Evolutionary conservation across 495 filamentous ascomycete species (phyloP).

Genomic region (Penicillium mononematosum): DNA sequence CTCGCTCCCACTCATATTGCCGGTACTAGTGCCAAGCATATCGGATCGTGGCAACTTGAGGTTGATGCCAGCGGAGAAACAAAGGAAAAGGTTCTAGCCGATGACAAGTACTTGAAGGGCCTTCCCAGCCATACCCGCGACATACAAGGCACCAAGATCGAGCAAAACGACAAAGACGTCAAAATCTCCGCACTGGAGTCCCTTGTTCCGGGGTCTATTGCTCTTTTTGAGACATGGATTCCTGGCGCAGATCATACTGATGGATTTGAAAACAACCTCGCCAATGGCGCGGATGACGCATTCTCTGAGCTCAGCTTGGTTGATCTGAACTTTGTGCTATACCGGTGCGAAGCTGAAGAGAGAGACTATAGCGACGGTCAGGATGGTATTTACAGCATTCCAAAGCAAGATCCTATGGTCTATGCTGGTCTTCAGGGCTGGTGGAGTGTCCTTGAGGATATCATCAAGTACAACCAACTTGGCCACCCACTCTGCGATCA

Average conservation of each 20-base stretch:
- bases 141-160: slow-evolving; percentile 66
- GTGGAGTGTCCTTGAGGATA: slow-evolving; percentile 88
- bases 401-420: slow-evolving; percentile 76
- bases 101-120: slow-evolving; percentile 70
- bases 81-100: slow-evolving; percentile 59
- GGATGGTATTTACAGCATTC: slow-evolving; percentile 87
- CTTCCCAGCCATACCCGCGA: slow-evolving; percentile 77
- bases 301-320: slow-evolving; percentile 69
- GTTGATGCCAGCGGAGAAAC: slow-evolving; percentile 69
- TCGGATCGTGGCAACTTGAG: slow-evolving; percentile 87
- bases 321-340: slow-evolving; percentile 90
- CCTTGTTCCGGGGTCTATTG: slow-evolving; percentile 90
- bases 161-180: slow-evolving; percentile 66
- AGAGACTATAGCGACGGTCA: slow-evolving; percentile 71
- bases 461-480: slow-evolving; percentile 86
- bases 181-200: slow-evolving; percentile 74
- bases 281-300: slow-evolving; percentile 74
- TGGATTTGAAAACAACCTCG: slow-evolving; percentile 80
- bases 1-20: slow-evolving; percentile 73
- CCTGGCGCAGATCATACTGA: slow-evolving; percentile 74
- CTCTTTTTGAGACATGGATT: slow-evolving; percentile 94
- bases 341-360: slow-evolving; percentile 91
- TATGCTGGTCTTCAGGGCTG: slow-evolving; percentile 98
- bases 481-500: slow-evolving; percentile 92
- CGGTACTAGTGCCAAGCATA: slow-evolving; percentile 69